A percentile compares a stretch with the other conserved stretches of the same genome.
phyloP scores from a whole-genome alignment of 371 early-diverging fungal species.

The Gilbertella persicaria region DNA sequence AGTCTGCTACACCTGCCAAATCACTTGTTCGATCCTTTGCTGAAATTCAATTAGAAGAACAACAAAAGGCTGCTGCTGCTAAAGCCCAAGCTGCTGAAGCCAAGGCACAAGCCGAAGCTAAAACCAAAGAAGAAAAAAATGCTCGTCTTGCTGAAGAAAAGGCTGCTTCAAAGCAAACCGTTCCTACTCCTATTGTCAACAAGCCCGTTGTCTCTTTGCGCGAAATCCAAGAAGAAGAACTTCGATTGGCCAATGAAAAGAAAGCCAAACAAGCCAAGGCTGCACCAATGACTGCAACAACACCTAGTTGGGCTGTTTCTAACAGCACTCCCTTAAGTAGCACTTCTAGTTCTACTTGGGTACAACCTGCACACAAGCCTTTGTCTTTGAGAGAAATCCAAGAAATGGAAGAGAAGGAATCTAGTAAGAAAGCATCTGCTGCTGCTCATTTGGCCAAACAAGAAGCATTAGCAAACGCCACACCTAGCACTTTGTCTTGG shows the following conservation, averaged over 20 bases:
- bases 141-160: background rate
- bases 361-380: conserved; percentile 40
- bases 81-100: background rate
- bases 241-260: conserved; percentile 42
- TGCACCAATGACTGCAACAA: background rate
- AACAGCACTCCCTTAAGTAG: conserved; percentile 2
- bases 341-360: conserved; percentile 27
- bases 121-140: background rate
- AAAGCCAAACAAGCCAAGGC: conserved; percentile 22
- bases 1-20: conserved; percentile 2
- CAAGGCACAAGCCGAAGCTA: background rate
- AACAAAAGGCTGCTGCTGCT: conserved; percentile 10
- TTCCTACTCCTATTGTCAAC: background rate
- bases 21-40: conserved; percentile 25
- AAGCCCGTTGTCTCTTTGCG: conserved; percentile 38
- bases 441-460: conserved; percentile 25
- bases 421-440: conserved; percentile 48
- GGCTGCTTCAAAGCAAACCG: background rate
- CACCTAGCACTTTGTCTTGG: conserved; percentile 40
- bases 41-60: conserved; percentile 23
- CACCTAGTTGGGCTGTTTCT: conserved; percentile 10
- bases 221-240: conserved; percentile 53
- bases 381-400: conserved; percentile 69
- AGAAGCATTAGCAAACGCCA: conserved; percentile 12
- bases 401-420: conserved; percentile 63